Evolutionary conservation across 768 basidiomycete species (phyloP), one percentile per base, ranked within the genome.

Genomic region (Boletus patriciae): DNA sequence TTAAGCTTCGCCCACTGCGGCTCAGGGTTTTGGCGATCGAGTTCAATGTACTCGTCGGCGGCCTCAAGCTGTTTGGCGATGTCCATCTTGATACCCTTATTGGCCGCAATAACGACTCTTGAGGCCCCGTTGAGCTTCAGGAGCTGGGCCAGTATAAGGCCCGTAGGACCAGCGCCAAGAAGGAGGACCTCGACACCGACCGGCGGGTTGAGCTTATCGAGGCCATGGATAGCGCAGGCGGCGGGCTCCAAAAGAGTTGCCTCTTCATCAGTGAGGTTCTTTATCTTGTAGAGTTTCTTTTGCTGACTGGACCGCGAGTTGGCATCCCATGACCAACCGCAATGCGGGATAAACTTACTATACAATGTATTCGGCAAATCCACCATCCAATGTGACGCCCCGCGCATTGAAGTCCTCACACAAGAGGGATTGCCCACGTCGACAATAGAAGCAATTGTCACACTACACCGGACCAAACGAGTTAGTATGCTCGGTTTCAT

Each of bases 11-110:
- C 79, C 92, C 92, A 95, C 67, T 94, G 92, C 0, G 81, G 74
- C 12, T 80, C 84, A 9, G 92, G 88, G 62, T 87, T 77, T 66
- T 84, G 73, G 53, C 92, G 74, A 66, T 94, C 91, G 42, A 96
- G 78, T 66, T 92, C 92, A 64, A 94, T 78, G 70, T 94, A 96
- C 66, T 88, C 90, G 67, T 95, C 91, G 10, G 76, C 94, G 3
- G 86, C 87, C 13, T 90, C 81, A 36, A 95, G 78, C 62, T 88
- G 71, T 70, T 85, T 84, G 13, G 93, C 94, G 53, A 94, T 84
- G 52, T 92, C 83, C 81, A 88, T 92, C 80, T 96, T 95, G 67
- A 93, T 82, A 41, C 92, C 92, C 71, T 92, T 90, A 75, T 94
- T 93, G 31, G 90, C 90, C 1, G 92, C 93, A 55, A 96, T 85